phyloP scores from a whole-genome alignment of 768 basidiomycete genomes.

The Leccinum broughii region DNA sequence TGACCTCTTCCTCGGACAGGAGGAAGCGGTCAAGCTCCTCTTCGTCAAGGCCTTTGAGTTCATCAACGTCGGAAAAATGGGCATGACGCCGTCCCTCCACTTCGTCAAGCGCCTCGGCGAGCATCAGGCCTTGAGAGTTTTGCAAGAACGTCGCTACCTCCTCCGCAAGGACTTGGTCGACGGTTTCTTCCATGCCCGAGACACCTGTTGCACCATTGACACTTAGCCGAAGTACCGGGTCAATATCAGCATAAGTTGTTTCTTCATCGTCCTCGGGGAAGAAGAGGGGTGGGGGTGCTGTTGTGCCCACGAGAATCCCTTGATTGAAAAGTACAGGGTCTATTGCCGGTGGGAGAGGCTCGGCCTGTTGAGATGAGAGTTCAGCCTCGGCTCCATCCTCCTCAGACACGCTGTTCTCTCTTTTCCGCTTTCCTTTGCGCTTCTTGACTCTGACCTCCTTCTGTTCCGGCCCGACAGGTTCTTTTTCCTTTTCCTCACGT shows the following conservation, averaged over 20 bases:
- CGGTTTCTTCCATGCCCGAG: slow-evolving; percentile 55
- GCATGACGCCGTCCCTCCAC: slow-evolving; percentile 63
- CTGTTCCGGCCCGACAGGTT: slow-evolving; percentile 37
- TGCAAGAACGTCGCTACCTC: slow-evolving; percentile 71
- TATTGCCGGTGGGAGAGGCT: slow-evolving; percentile 34
- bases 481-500: slow-evolving; percentile 58
- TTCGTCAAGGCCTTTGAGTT: slow-evolving; percentile 81
- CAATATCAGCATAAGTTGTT: slow-evolving; percentile 47
- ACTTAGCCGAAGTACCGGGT: slow-evolving; percentile 50
- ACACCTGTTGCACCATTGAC: slow-evolving; percentile 15
- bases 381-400: slow-evolving; percentile 24
- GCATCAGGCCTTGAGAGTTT: slow-evolving; percentile 57
- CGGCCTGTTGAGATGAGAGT: slow-evolving; percentile 15
- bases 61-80: slow-evolving; percentile 50
- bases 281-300: slow-evolving; percentile 40
- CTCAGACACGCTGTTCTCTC: slow-evolving; percentile 41
- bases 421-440: slow-evolving; percentile 40
- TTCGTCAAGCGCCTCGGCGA: slow-evolving; percentile 64
- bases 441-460: slow-evolving; percentile 30
- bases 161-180: slow-evolving; percentile 61
- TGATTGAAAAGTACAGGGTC: slow-evolving; percentile 62
- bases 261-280: slow-evolving; percentile 48
- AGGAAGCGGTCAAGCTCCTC: slow-evolving; percentile 84
- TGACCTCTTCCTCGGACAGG: slow-evolving; percentile 76
- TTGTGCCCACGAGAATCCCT: slow-evolving; percentile 65